phyloP scores from a whole-genome alignment of 495 filamentous ascomycete species.

The Cairneyella variabilis region DNA sequence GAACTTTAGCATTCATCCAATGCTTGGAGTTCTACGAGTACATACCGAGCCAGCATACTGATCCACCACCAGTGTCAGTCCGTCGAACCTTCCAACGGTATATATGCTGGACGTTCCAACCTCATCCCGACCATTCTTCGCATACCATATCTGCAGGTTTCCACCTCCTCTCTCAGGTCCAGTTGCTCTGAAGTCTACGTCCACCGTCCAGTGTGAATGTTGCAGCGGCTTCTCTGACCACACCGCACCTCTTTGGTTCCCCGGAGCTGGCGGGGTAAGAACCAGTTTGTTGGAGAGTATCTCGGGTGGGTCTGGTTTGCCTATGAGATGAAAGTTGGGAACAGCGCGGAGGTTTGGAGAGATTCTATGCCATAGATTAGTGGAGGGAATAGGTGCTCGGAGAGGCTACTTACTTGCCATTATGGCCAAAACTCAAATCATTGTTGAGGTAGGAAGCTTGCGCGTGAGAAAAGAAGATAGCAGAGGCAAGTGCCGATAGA shows the following conservation, averaged over 20 bases:
- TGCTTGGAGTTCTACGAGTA: slow-evolving; percentile 13
- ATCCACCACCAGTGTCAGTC: slow-evolving; percentile 82
- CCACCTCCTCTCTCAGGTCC: slow-evolving; percentile 83
- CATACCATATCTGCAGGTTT: slow-evolving; percentile 92
- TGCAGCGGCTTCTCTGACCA: slow-evolving; percentile 69
- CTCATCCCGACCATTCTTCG: slow-evolving; percentile 60
- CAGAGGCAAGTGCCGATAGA: slow-evolving; percentile 29
- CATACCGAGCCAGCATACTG: slow-evolving; percentile 72
- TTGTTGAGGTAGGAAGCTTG: slow-evolving; percentile 55
- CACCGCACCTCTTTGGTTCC: slow-evolving; percentile 76
- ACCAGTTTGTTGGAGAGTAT: slow-evolving; percentile 88
- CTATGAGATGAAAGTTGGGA: slow-evolving; percentile 46
- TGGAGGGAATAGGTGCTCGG: too few species aligned
- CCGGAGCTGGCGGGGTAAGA: slow-evolving; percentile 83
- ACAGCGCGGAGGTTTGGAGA: slow-evolving; percentile 21
- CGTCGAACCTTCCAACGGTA: slow-evolving; percentile 78
- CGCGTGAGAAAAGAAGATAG: slow-evolving; percentile 51
- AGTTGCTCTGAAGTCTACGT: slow-evolving; percentile 81
- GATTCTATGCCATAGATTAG: slow-evolving; percentile 14
- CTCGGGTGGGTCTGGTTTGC: slow-evolving; percentile 66
- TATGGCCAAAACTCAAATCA: slow-evolving; percentile 76
- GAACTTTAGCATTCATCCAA: slow-evolving; percentile 14
- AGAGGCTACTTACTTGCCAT: slow-evolving; percentile 47
- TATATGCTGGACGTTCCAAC: slow-evolving; percentile 75
- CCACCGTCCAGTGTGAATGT: slow-evolving; percentile 66